Evolutionary conservation across 2,329 filamentous ascomycete genomes (phyloP), one percentile per base, ranked within the genome.

Genomic region (Colletotrichum brevisporum): DNA sequence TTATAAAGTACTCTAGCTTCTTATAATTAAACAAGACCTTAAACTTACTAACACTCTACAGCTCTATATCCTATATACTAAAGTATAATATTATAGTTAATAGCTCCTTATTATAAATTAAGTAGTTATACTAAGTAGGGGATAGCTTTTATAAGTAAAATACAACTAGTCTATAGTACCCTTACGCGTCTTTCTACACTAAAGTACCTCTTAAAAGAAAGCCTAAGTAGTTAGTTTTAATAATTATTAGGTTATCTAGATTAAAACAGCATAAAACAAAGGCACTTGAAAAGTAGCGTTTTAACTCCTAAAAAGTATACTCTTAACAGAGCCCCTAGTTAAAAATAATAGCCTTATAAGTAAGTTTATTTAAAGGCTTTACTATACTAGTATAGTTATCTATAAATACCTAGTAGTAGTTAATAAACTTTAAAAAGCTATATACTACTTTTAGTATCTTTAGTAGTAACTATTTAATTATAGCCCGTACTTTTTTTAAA

Each of bases 41-140:
- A 36, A 53, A 36, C 13, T 53, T 36, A 36, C 36, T 15, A n/a
- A 16, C 2, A n/a, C 50, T 53, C n/a, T n/a, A 36, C 36, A 53
- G 16, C 13, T 55, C 26, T 54, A 55, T 56, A 27, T 55, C 51
- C 36, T 24, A 53, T 15, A n/a, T 36, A 36, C 5, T 36, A 31
- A 53, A 31, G 26, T 53, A 53, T 4, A n/a, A n/a, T 53, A 53
- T 36, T 13, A 53, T 26, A 13, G 15, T 5, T 31, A 36, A 6
- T 27, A 53, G 6, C 12, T 53, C 26, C 5, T 53, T 53, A 53
- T 52, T 48, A 48, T 59, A 69, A 31, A 52, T 60, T 50, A 39
- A 27, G 56, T 55, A 56, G 36, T 68, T 56, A 47, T 56, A 59
- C 16, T 50, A 68, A 43, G 16, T 57, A 15, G 8, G n/a, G 16